These are phyloP conservation scores for Pulicaria dysenterica DNA, from an alignment of 129 eudicot species.

Conservation along the genomic window DNA sequence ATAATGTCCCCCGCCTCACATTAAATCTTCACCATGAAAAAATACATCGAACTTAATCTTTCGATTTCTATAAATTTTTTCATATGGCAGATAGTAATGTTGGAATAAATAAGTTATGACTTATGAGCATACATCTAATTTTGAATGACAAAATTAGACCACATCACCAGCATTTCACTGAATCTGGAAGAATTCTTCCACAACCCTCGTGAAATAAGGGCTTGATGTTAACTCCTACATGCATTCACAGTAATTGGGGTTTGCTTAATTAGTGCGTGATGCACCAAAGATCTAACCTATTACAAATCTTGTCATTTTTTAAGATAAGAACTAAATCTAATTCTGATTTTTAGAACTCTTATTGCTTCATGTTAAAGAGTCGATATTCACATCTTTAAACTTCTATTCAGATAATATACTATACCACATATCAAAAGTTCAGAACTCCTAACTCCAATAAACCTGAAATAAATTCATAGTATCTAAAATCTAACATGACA, in stretches of 20 bases:
- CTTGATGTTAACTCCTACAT: neutral
- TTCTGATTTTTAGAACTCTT: neutral
- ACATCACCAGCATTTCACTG: neutral
- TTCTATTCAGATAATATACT: neutral
- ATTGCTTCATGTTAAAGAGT: neutral
- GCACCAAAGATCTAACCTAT: neutral
- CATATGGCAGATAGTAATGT: neutral
- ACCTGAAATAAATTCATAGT: neutral
- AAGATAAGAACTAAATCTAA: neutral
- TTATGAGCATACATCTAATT: neutral
- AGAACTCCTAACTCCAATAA: slow-evolving; percentile 12
- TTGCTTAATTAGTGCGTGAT: neutral
- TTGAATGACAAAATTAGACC: neutral
- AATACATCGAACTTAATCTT: neutral
- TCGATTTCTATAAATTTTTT: neutral
- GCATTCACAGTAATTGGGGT: neutral
- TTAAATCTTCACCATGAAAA: neutral
- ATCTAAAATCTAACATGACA: neutral
- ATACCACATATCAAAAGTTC: slow-evolving; percentile 2
- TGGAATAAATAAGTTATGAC: neutral
- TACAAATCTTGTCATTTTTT: neutral
- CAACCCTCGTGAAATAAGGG: neutral
- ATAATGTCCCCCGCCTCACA: neutral
- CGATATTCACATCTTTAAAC: neutral
- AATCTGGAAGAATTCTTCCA: neutral